Conservation (phyloP, 306 rosid genomes). For the Cucurbita argyrosperma region DNA sequence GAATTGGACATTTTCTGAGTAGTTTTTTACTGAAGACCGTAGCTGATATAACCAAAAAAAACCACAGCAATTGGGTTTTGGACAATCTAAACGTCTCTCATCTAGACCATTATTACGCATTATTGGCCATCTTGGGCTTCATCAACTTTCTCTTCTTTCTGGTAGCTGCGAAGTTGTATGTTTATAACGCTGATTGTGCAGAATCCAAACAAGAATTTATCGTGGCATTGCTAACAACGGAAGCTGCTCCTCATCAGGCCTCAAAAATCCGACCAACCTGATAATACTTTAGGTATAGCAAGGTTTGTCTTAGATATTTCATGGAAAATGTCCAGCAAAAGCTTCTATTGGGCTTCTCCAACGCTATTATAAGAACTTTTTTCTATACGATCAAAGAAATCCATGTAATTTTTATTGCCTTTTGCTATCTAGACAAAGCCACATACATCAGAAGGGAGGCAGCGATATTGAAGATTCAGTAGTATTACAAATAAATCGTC, state of each 20-base stretch:
- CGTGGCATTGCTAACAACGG: not conserved
- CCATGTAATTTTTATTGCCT: not conserved
- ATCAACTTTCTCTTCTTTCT: slow-evolving; percentile 53
- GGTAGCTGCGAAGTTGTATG: slow-evolving; percentile 41
- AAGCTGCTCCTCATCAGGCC: not conserved
- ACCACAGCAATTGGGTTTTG: slow-evolving; percentile 55
- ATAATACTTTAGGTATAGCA: not conserved
- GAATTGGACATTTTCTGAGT: slow-evolving; percentile 51
- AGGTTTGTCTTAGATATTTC: not conserved
- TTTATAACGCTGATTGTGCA: slow-evolving; percentile 29
- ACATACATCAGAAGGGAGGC: not conserved
- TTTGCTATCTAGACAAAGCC: not conserved
- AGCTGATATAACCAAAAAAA: slow-evolving; percentile 32
- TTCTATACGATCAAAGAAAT: not conserved
- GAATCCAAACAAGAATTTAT: slow-evolving; percentile 16
- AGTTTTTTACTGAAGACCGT: slow-evolving; percentile 45
- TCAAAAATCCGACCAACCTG: slow-evolving; percentile 6
- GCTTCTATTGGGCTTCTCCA: not conserved
- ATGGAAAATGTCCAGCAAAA: not conserved
- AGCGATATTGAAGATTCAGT: not conserved
- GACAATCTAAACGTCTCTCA: slow-evolving; percentile 51
- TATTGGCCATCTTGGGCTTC: slow-evolving; percentile 38
- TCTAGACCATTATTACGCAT: slow-evolving; percentile 50
- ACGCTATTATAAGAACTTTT: not conserved
- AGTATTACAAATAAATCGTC: not conserved